A percentile compares a stretch with the other conserved stretches of the same genome.
Conservation (phyloP, 2,329 filamentous ascomycete genomes). For the Clonostachys sp. region DNA sequence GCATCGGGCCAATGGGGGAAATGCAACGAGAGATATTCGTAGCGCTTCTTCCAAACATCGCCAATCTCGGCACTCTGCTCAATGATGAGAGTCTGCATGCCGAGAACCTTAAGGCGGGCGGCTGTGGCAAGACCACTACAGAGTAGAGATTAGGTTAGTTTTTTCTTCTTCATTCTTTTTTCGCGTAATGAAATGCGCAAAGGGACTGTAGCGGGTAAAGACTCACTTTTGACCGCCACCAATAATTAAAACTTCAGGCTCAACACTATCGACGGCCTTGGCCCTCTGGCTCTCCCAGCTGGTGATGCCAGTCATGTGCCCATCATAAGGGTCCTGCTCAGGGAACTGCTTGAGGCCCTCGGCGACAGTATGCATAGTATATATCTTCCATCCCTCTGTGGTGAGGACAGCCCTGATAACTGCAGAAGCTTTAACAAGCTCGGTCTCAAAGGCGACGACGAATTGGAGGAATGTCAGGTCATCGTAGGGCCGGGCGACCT, state of each 20-base stretch:
- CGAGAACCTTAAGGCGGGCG: constrained; percentile 55
- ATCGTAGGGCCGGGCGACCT: too few species aligned
- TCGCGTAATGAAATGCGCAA: background rate
- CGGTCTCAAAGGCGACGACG: constrained; percentile 7
- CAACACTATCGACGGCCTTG: constrained; percentile 15
- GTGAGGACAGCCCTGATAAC: constrained; percentile 22
- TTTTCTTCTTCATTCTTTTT: background rate
- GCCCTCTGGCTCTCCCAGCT: constrained; percentile 22
- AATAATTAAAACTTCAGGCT: constrained; percentile 51
- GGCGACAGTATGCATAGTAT: constrained; percentile 24
- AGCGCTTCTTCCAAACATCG: constrained; percentile 62
- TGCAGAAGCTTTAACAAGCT: constrained; percentile 18
- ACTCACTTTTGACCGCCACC: constrained; percentile 26
- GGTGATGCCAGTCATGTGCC: constrained; percentile 22
- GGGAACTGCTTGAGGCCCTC: constrained; percentile 22
- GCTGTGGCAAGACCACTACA: constrained; percentile 17
- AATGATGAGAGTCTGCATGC: constrained; percentile 49
- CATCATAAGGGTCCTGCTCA: constrained; percentile 16
- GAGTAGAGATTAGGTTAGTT: too few species aligned
- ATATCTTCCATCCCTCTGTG: constrained; percentile 22
- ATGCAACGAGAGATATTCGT: constrained; percentile 62
- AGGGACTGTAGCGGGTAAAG: too few species aligned
- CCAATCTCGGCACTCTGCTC: constrained; percentile 54
- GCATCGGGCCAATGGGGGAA: constrained; percentile 61
- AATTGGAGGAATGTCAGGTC: constrained; percentile 7